These are phyloP conservation scores for Henckelia pumila DNA, from an alignment of 257 asterid species.

Conservation along the genomic window DNA sequence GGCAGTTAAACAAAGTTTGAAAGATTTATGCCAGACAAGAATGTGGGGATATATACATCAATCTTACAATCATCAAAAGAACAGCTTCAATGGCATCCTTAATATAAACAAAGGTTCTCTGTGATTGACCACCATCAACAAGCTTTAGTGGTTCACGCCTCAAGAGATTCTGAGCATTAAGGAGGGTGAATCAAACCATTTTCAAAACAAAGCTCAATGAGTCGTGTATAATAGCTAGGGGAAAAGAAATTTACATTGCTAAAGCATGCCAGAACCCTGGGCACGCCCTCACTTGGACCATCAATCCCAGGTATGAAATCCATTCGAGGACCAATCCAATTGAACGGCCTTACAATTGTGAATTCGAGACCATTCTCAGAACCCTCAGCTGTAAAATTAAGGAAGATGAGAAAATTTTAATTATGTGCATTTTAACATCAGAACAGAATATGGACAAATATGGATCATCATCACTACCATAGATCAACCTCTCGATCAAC, in stretches of 20 bases:
- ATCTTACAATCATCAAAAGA: conserved; percentile 85
- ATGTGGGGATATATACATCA: background rate
- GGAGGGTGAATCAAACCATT: conserved; percentile 12
- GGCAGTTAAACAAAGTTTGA: too few relatives aligned
- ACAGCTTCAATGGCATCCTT: conserved; percentile 97
- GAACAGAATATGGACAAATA: conserved; percentile 5
- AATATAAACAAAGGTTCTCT: conserved; percentile 86
- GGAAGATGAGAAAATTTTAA: conserved; percentile 12
- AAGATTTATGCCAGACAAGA: conserved; percentile 10
- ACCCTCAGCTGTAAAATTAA: conserved; percentile 77
- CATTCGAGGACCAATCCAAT: conserved; percentile 99
- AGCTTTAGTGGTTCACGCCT: conserved; percentile 89
- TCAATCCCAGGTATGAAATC: conserved; percentile 96
- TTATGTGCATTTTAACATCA: conserved; percentile 2
- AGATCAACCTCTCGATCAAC: conserved; percentile 86
- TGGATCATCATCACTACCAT: conserved; percentile 52
- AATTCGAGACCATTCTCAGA: conserved; percentile 97
- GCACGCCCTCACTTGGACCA: conserved; percentile 98
- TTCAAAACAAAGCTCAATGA: background rate
- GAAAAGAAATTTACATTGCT: conserved; percentile 55
- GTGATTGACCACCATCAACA: conserved; percentile 93
- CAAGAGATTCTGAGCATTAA: conserved; percentile 59
- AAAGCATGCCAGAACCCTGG: conserved; percentile 97
- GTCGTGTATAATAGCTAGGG: background rate
- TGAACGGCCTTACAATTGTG: conserved; percentile 93